Percentiles rank a stretch among this genome's conserved stretches.
phyloP scores from a whole-genome alignment of 495 filamentous ascomycete genomes.

The Annulohypoxylon nitens region DNA sequence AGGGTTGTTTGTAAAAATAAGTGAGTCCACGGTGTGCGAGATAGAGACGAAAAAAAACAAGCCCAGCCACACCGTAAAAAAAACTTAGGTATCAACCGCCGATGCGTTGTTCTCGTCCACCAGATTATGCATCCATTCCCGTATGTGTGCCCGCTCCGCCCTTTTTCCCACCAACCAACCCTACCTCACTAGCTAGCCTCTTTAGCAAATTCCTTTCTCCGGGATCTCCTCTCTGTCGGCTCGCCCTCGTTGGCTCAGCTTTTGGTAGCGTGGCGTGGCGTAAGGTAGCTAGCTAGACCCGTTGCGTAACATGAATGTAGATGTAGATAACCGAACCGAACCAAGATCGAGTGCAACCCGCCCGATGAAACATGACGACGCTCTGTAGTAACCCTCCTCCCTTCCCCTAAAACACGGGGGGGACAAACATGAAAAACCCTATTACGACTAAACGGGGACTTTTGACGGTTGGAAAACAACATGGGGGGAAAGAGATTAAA shows the following conservation, averaged over 20 bases:
- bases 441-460: not conserved
- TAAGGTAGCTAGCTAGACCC: too few relatives aligned
- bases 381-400: constrained; percentile 22
- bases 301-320: constrained; percentile 21
- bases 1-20: not conserved
- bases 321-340: constrained; percentile 44
- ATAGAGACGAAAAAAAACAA: not conserved
- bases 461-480: not conserved
- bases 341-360: constrained; percentile 41
- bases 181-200: not conserved
- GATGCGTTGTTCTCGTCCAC: constrained; percentile 32
- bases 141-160: constrained; percentile 9
- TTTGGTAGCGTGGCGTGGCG: too few relatives aligned
- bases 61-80: constrained; percentile 14
- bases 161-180: constrained; percentile 1
- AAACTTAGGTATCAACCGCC: constrained; percentile 11
- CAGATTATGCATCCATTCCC: constrained; percentile 42
- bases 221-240: not conserved
- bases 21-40: too few relatives aligned
- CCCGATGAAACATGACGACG: constrained; percentile 35
- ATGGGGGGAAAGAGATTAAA: not conserved
- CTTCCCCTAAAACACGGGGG: not conserved
- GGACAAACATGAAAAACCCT: not conserved
- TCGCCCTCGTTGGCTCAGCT: not conserved
- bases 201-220: not conserved